These are phyloP conservation scores for Fusarium solani-melongenae DNA, from an alignment of 2,329 filamentous ascomycete species.

Conservation along the genomic window DNA sequence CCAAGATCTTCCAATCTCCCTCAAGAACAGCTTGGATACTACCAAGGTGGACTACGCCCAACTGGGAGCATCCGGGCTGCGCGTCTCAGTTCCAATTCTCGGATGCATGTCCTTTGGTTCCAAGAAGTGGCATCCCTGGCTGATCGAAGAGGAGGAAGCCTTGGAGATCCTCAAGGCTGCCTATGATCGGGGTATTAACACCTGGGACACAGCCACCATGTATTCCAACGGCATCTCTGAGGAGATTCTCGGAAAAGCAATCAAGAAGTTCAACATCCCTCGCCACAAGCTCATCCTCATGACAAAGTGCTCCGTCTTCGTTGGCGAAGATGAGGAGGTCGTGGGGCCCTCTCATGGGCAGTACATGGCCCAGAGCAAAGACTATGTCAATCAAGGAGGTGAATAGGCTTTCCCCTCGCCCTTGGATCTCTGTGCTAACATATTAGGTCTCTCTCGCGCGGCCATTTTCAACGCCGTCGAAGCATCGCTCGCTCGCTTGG, in stretches of 20 bases:
- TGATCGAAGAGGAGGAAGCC: not conserved
- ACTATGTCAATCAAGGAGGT: not conserved
- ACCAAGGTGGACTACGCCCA: not conserved
- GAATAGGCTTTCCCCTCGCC: not conserved
- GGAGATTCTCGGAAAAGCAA: not conserved
- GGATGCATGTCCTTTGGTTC: not conserved
- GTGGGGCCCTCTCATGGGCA: not conserved
- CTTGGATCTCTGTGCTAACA: not conserved
- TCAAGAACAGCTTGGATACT: not conserved
- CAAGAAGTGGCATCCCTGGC: not conserved
- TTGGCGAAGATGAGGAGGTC: not conserved
- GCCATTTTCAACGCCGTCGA: not conserved
- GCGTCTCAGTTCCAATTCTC: not conserved
- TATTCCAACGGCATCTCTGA: not conserved
- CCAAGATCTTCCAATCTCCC: not conserved
- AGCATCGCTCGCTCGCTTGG: not conserved
- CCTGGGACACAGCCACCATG: not conserved
- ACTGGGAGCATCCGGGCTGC: not conserved
- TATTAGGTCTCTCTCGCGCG: not conserved
- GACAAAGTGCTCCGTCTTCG: not conserved
- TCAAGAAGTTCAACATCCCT: not conserved
- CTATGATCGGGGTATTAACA: not conserved
- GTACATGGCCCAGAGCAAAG: not conserved
- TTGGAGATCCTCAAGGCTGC: not conserved
- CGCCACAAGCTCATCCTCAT: not conserved